These are phyloP conservation scores for Parathielavia hyrcaniae DNA, from an alignment of 495 filamentous ascomycete genomes.

Conservation along the genomic window DNA sequence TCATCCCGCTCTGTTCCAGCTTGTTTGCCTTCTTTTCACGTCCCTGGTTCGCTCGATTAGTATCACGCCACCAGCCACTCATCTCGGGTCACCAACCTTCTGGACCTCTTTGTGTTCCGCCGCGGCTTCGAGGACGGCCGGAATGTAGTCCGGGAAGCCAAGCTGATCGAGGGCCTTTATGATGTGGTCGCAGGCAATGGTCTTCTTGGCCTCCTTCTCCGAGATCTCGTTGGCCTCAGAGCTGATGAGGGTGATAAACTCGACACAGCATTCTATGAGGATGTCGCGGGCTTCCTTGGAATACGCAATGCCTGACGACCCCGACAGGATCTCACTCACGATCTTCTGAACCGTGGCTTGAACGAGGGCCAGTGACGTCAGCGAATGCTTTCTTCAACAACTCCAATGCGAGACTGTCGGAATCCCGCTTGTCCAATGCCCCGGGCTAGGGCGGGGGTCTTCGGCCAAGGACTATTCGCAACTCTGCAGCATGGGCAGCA, in stretches of 20 bases:
- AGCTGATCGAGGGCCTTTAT: conserved; percentile 84
- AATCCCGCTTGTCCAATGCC: neutral
- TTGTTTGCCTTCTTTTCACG: conserved; percentile 97
- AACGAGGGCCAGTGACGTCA: conserved; percentile 19
- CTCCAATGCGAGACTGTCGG: neutral
- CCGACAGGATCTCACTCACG: conserved; percentile 82
- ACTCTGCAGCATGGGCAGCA: neutral
- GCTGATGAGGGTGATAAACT: conserved; percentile 96
- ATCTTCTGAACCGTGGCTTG: conserved; percentile 97
- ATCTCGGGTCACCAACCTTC: conserved; percentile 54
- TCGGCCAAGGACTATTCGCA: neutral
- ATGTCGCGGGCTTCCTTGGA: conserved; percentile 91
- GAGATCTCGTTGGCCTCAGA: conserved; percentile 98
- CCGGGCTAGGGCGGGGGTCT: neutral
- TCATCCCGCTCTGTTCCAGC: conserved; percentile 86
- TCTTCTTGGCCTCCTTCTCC: conserved; percentile 97
- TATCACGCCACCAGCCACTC: neutral
- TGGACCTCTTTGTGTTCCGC: conserved; percentile 87
- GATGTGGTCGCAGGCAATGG: conserved; percentile 93
- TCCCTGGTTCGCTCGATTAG: conserved; percentile 48
- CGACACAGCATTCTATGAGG: conserved; percentile 96
- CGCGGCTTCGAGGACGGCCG: conserved; percentile 77
- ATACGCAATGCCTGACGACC: conserved; percentile 60
- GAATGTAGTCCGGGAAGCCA: conserved; percentile 85
- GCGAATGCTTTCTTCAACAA: neutral